A percentile compares a stretch with the other conserved stretches of the same genome.
Evolutionary conservation across 106 monocot genomes (phyloP).

Genomic region (Dendrobium nobile): DNA sequence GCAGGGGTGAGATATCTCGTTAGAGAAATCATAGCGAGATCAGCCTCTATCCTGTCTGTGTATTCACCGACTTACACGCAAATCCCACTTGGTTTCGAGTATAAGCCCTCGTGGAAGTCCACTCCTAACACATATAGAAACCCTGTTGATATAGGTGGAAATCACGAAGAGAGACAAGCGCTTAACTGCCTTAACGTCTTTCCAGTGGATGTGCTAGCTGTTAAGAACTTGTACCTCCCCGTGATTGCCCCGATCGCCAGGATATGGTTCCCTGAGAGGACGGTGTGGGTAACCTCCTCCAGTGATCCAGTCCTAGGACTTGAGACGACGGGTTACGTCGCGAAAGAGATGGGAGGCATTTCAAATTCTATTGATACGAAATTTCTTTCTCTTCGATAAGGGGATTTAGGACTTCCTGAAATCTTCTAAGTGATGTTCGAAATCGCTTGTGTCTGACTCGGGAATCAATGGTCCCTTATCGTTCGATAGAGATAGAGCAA

Average conservation of each 20-base stretch:
- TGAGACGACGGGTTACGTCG: neutral
- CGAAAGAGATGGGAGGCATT: neutral
- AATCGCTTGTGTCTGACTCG: neutral
- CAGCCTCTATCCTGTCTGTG: neutral
- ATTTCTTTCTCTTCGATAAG: neutral
- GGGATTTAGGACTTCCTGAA: slow-evolving; percentile 2
- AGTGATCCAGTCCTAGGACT: slow-evolving; percentile 1
- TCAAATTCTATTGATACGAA: neutral
- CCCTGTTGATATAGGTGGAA: too few species aligned
- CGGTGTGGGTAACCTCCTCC: neutral
- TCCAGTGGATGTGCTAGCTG: slow-evolving; percentile 2
- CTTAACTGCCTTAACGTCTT: neutral
- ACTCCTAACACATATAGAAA: too few species aligned
- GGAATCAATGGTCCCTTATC: neutral
- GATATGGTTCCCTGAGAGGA: neutral
- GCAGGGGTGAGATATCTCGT: too few species aligned
- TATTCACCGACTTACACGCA: neutral
- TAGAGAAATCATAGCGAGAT: neutral
- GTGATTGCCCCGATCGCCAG: neutral
- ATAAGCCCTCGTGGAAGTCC: neutral
- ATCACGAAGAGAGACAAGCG: neutral
- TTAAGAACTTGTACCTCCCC: slow-evolving; percentile 1
- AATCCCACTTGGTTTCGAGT: slow-evolving; percentile 1
- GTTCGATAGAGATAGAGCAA: too few species aligned
- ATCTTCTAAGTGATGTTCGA: neutral